Base-by-base conservation (phyloP, 139 green algal genomes). In the Yamagishiella unicocca region DNA sequence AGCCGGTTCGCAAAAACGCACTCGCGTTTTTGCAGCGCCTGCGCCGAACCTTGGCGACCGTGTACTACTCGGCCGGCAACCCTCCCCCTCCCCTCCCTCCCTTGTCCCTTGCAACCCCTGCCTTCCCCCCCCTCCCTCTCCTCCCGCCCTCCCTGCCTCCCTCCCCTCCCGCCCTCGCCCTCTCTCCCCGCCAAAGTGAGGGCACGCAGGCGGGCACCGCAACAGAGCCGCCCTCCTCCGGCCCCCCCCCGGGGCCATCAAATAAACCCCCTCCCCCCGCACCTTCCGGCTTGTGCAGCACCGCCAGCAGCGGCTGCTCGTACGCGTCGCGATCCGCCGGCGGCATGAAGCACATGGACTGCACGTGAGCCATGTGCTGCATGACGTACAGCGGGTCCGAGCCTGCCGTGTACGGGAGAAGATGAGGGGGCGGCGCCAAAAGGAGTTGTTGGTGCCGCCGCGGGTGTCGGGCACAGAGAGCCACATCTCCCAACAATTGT, bases 261-360 rank as follows among this genome's bases (percentile, higher is more conserved):
- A n/a, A n/a, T n/a, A n/a, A n/a, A n/a, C n/a, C 6, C 27, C 27
- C 76, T 38, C 37, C 53, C 53, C 1, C 35, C 80, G 25, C 33
- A 86, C 80, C 38, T 46, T 86, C 80, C 24, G 35, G n/a, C 21
- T 77, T 58, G 42, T 86, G 80, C 80, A 86, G 80, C 62, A 86
- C 80, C 31, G 46, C 80, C 80, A 86, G 66, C 40, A 86, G 80
- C 80, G 80, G 80, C 64, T 43, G 42, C 19, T 66, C 62, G 24
- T 0, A 33, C 8, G 43, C 31, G 62, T 77, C 80, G 37, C 62
- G 42, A 24, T 54, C 27, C 4, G 62, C 43, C 42, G 43, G 79
- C 43, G 80, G 80, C 62, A 86, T 31, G 38, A 86, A 61, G 43
- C 42, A n/a, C 62, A 86, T 61, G 19, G 17, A 31, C 31, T n/a